Base-by-base conservation (phyloP, 768 basidiomycete genomes). In the Boletus sp. region DNA sequence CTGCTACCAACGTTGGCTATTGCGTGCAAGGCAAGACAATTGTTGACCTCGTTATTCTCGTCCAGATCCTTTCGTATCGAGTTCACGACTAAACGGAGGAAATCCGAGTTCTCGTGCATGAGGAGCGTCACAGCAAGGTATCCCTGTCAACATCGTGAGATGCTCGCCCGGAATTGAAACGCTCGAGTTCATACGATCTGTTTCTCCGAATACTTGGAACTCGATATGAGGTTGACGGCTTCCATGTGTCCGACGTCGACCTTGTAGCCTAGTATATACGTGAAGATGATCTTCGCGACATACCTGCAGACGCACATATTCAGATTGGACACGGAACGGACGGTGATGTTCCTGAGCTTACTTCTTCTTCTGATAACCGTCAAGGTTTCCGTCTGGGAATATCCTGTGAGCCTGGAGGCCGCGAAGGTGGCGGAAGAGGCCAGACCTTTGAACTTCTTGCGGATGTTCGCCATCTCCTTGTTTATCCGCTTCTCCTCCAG, bases 211-310 rank as follows among this genome's bases (percentile, higher is more conserved):
- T 99, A 99, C 67, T 98, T 98, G 33, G 83, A 74, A 67, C 92
- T 94, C 29, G 95, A 91, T 63, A 99, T 98, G 62, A 99, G 82
- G 72, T 99, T 98, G 63, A 98, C 94, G 28, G 97, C 96, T 69
- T 98, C 95, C 95, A 98, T 97, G 73, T 98, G 97, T 15, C 97
- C 97, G 20, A 98, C 85, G 70, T 99, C 97, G 64, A 98, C 94
- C 75, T 97, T 96, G 79, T 99, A 99, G 42, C 97, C 97, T 57
- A 99, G 79, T 66, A 99, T 99, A 68, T 98, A 98, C 7, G 97
- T 98, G 78, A 98, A 99, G 58, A 98, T 90, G 66, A 99, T 95
- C 78, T 99, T 98, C 56, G 94, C 92, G 42, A 98, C 92, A 81
- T 97, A 98, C 85, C 91, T 92, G 55, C 49, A 44, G 59, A 42